These are phyloP conservation scores for Paratinospora sagittata DNA, from an alignment of 164 flowering plant genomes.

Conservation along the genomic window DNA sequence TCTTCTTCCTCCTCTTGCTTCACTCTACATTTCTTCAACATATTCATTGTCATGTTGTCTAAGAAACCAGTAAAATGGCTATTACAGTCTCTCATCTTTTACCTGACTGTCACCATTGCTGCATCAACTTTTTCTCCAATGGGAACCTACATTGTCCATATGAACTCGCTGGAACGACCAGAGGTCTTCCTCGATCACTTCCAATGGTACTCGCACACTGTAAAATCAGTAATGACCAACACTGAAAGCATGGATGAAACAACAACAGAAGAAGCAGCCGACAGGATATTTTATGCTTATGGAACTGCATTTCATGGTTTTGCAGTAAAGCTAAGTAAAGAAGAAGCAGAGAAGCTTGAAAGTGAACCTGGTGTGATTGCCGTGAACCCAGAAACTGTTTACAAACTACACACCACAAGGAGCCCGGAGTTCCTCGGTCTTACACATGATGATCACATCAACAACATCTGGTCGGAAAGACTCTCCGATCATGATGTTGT, in stretches of 20 bases:
- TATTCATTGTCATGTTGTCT: background rate
- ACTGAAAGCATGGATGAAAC: constrained; percentile 6
- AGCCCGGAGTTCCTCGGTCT: constrained; percentile 80
- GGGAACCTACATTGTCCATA: constrained; percentile 64
- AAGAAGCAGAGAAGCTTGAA: constrained; percentile 49
- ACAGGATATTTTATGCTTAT: constrained; percentile 65
- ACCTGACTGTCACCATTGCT: background rate
- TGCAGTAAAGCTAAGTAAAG: constrained; percentile 54
- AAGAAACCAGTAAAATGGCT: constrained; percentile 12
- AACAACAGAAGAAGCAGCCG: constrained; percentile 12
- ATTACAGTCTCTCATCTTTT: background rate
- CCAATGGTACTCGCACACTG: constrained; percentile 62
- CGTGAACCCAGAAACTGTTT: constrained; percentile 45
- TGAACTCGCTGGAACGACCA: constrained; percentile 60
- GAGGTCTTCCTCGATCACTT: constrained; percentile 39
- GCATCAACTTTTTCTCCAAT: constrained; percentile 16
- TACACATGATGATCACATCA: constrained; percentile 30
- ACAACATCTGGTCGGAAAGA: constrained; percentile 33
- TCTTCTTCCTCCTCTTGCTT: constrained; percentile 7
- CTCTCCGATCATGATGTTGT: constrained; percentile 46
- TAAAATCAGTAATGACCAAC: constrained; percentile 30
- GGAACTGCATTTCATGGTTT: constrained; percentile 72
- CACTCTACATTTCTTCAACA: background rate
- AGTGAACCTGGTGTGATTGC: constrained; percentile 50
- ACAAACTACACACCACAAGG: constrained; percentile 80